Evolutionary conservation across 2,329 filamentous ascomycete species (phyloP), one percentile per base, ranked within the genome.

Genomic region (Alternaria brassicae): DNA sequence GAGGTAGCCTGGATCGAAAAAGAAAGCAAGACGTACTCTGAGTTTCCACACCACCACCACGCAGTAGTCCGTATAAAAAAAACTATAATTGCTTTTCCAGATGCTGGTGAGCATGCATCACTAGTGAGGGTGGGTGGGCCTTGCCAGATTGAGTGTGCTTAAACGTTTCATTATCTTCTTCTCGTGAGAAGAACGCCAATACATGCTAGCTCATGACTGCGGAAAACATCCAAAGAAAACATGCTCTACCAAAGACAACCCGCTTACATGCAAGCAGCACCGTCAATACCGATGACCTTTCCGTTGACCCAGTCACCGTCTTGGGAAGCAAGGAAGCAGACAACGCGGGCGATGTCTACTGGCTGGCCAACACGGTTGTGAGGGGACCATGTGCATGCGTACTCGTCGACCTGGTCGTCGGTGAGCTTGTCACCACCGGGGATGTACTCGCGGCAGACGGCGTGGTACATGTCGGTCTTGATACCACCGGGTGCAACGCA

Each of bases 271-370:
- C 77, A 79, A 60, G 77, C 77, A 68, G 77, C 77, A 39, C 77
- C 77, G 52, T 79, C 77, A 54, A 82, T 81, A 62, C 81, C 82
- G 63, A 84, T 81, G 72, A 84, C 80, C 79, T 84, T 84, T 72
- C 82, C 82, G 72, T 84, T 84, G 60, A 84, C 79, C 83, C 73
- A 83, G 72, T 89, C 81, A 74, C 86, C 75, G 77, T 88, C 78
- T 80, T 88, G 78, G 74, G 84, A 77, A 68, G 86, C 74, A 76
- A 88, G 68, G 82, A 86, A 81, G 79, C 84, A 86, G 56, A 88
- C 87, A 17, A 88, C 86, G 61, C 87, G 85, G 62, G 88, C 88
- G 74, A 90, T 86, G 73, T 90, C 88, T 72, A 88, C 85, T 57
- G 88, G 88, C 64, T 89, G 86, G 66, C 88, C 88, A 59, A 89